Base-by-base conservation (phyloP, 2,329 filamentous ascomycete species). In the Pseudocercospora crystallina region DNA sequence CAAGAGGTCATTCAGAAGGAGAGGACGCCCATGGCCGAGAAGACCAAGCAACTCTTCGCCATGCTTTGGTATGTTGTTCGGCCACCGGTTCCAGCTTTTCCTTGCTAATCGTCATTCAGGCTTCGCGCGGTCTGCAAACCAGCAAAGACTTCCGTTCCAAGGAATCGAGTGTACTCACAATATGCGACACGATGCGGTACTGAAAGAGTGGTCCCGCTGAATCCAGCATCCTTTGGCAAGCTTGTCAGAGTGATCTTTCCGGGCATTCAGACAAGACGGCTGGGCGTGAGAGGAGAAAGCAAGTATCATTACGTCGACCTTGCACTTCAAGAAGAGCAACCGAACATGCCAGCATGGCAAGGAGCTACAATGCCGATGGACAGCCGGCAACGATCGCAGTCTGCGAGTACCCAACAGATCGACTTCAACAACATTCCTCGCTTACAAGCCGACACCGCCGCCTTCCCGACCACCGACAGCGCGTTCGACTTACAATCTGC, bases 171-270 rank as follows among this genome's bases (percentile, higher is more conserved):
- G 2, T 99, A 97, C 70, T 90, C 91, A 53, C 91, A 91, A 68
- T 99, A 99, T 70, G 94, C 92, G 41, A 90, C 89, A 20, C 84
- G 89, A 57, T 99, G 94, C 71, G 91, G 89, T 37, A 95, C 87
- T 5, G 91, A 97, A 67, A 84, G 91, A 65, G 95, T 97, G 34
- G 95, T 94, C 0, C 91, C 96, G 8, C 74, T 99, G 50, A 99
- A 99, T 66, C 94, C 94, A 36, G 94, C 94, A 8, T 97, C 92
- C 26, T 99, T 99, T 71, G 94, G 94, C 49, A 99, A 99, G 71
- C 82, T 99, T 37, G 94, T 99, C 31, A 85, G 94, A 30, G 92
- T 99, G 34, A 87, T 99, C 44, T 99, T 97, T 63, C 92, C 94
- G 0, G 92, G 91, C 36, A 85, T 99, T 15, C 92, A 95, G 72